Evolutionary conservation across 140 eudicot genomes (phyloP).

Genomic region (Bidens hawaiensis): DNA sequence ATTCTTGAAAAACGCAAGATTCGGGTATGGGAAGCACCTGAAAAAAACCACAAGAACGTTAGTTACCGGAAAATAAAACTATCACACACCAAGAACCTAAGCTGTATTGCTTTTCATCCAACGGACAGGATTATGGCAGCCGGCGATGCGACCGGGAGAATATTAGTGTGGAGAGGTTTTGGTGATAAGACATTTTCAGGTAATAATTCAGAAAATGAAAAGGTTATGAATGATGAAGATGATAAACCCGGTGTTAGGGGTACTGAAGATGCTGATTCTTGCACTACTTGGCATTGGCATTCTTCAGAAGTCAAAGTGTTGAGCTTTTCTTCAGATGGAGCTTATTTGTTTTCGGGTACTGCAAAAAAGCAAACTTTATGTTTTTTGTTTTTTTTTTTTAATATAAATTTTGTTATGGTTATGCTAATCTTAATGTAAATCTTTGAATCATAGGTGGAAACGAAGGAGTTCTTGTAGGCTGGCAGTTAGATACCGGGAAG

Average conservation of each 20-base stretch:
- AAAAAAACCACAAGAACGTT: conserved; percentile 42
- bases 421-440: background rate
- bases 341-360: conserved; percentile 86
- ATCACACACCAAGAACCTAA: conserved; percentile 62
- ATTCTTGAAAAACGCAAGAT: conserved; percentile 54
- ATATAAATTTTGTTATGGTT: background rate
- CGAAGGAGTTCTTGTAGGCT: conserved; percentile 92
- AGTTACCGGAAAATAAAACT: conserved; percentile 51
- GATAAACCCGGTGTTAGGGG: conserved; percentile 83
- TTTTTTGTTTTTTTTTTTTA: too few species aligned
- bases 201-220: conserved; percentile 28
- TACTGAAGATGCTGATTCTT: conserved; percentile 79
- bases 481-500: conserved; percentile 97
- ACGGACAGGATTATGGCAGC: conserved; percentile 77
- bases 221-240: conserved; percentile 35
- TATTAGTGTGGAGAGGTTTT: conserved; percentile 86
- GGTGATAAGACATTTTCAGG: conserved; percentile 45
- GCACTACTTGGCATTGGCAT: conserved; percentile 98
- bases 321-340: conserved; percentile 91
- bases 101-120: conserved; percentile 86
- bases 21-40: conserved; percentile 82
- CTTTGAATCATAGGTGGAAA: conserved; percentile 53
- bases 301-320: conserved; percentile 79
- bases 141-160: conserved; percentile 92
- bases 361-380: background rate